Conservation (phyloP, 2,329 filamentous ascomycete genomes). For the Neonectria ditissima region DNA sequence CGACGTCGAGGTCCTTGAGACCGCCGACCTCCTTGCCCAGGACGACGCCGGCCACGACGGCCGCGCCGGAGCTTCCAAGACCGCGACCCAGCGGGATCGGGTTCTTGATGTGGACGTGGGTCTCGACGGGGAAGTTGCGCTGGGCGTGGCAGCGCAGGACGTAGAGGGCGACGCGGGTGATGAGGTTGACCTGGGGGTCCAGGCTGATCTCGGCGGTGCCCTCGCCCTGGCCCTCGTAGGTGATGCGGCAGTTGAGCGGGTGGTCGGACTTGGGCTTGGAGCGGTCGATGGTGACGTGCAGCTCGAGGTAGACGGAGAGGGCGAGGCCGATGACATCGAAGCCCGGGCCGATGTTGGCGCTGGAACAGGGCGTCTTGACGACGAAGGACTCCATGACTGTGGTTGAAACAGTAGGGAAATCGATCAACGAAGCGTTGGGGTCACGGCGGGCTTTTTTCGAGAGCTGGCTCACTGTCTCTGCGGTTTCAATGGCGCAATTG, state of each 20-base stretch:
- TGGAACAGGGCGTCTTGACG: constrained; percentile 90
- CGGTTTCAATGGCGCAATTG: constrained; percentile 32
- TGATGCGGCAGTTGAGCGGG: constrained; percentile 87
- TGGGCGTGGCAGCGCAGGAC: constrained; percentile 92
- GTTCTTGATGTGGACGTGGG: constrained; percentile 94
- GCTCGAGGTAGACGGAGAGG: constrained; percentile 91
- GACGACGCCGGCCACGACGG: constrained; percentile 94
- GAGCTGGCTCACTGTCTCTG: constrained; percentile 3
- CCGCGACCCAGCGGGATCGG: constrained; percentile 93
- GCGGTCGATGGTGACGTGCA: constrained; percentile 81
- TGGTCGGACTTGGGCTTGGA: constrained; percentile 63
- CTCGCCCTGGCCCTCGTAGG: constrained; percentile 86
- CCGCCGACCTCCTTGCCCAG: constrained; percentile 90
- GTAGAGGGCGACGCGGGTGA: constrained; percentile 94
- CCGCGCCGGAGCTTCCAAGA: constrained; percentile 93
- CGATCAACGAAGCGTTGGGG: constrained; percentile 16
- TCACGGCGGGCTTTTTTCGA: constrained; percentile 25
- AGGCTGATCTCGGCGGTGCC: constrained; percentile 80
- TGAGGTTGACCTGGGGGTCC: constrained; percentile 87
- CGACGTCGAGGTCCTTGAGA: constrained; percentile 78
- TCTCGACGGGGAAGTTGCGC: constrained; percentile 84
- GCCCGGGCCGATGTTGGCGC: constrained; percentile 95
- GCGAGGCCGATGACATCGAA: constrained; percentile 98
- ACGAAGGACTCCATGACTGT: constrained; percentile 70
- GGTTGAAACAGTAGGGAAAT: constrained; percentile 43